Conservation (phyloP, 441 rosid genomes). For the Isatis lusitanica region DNA sequence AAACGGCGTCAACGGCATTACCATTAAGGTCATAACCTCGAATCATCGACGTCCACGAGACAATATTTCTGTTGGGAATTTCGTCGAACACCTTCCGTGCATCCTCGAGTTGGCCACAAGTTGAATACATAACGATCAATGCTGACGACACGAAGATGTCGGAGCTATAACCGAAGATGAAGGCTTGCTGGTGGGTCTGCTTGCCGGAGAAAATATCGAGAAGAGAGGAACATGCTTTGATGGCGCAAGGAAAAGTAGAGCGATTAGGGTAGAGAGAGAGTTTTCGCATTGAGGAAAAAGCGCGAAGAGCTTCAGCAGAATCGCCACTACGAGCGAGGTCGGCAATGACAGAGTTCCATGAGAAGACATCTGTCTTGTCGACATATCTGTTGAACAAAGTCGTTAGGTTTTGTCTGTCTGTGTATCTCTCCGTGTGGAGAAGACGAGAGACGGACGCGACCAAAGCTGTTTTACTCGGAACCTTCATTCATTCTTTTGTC, state of each 20-base stretch:
- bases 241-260: constrained; percentile 76
- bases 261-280: constrained; percentile 72
- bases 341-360: constrained; percentile 85
- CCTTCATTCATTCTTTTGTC: constrained; percentile 43
- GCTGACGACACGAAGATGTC: constrained; percentile 63
- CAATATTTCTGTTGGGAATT: constrained; percentile 53
- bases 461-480: constrained; percentile 19
- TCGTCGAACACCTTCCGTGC: constrained; percentile 65
- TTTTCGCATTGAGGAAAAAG: constrained; percentile 79
- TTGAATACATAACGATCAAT: constrained; percentile 59
- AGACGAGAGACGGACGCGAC: constrained; percentile 17
- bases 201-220: constrained; percentile 65
- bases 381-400: constrained; percentile 70
- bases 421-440: constrained; percentile 30
- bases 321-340: constrained; percentile 80
- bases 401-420: constrained; percentile 50
- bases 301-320: constrained; percentile 69
- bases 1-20: constrained; percentile 51
- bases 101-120: constrained; percentile 49
- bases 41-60: constrained; percentile 75
- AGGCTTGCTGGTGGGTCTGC: constrained; percentile 83
- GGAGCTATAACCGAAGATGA: constrained; percentile 59
- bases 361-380: constrained; percentile 63
- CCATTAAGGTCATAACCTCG: constrained; percentile 68
- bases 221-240: constrained; percentile 83